These are phyloP conservation scores for Dendrobium chrysotoxum DNA, from an alignment of 106 monocot species.

Conservation along the genomic window DNA sequence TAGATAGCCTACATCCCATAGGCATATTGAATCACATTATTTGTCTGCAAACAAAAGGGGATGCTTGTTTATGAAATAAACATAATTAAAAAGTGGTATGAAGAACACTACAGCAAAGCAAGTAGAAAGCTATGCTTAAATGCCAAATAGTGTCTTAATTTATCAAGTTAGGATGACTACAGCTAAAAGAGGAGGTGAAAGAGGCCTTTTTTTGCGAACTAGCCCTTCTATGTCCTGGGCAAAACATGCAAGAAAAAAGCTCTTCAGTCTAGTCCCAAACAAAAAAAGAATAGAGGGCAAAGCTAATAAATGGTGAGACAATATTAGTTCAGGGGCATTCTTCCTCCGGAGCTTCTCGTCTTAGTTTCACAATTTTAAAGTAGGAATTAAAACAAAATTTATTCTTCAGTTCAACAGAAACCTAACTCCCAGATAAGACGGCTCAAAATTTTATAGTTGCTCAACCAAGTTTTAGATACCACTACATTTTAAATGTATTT, in stretches of 20 bases:
- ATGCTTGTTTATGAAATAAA: neutral
- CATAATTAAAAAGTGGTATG: neutral
- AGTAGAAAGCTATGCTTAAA: neutral
- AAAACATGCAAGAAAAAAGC: neutral
- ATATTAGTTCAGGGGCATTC: neutral
- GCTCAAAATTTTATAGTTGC: neutral
- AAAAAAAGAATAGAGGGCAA: neutral
- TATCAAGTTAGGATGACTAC: neutral
- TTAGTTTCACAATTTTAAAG: neutral
- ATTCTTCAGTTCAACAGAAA: neutral
- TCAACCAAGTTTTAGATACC: neutral
- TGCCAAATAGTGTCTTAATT: neutral
- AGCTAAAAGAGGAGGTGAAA: neutral
- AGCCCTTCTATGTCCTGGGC: neutral
- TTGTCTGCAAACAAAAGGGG: neutral
- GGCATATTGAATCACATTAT: neutral
- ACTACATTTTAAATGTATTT: neutral
- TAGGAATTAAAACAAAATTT: neutral
- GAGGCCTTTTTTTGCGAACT: neutral
- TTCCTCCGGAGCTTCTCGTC: neutral
- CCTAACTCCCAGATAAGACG: neutral
- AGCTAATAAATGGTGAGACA: neutral
- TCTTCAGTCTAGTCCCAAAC: neutral
- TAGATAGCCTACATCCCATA: neutral
- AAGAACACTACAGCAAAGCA: neutral